phyloP scores from a whole-genome alignment of 768 basidiomycete genomes.

The Suillus weaverae region DNA sequence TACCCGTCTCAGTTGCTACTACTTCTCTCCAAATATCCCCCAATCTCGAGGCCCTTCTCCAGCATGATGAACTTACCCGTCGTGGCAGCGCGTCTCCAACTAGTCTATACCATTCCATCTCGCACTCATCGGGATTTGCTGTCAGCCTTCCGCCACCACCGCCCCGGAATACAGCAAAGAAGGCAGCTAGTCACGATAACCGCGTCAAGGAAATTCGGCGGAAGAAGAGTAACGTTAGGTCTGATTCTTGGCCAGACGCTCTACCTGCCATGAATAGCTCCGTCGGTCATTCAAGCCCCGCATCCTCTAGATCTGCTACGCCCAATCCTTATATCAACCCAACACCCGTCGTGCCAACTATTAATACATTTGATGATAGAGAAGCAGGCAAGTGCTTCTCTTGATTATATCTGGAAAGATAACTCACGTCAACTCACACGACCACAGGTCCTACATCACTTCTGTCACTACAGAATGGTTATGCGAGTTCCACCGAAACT shows the following conservation, averaged over 20 bases:
- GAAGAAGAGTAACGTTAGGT: slow-evolving; percentile 12
- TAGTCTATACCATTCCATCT: slow-evolving; percentile 9
- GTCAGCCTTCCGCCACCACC: slow-evolving; percentile 36
- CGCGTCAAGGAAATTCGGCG: slow-evolving; percentile 22
- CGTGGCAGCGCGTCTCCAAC: slow-evolving; percentile 28
- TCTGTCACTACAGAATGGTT: background rate
- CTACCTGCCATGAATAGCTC: slow-evolving; percentile 12
- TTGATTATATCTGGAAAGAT: background rate
- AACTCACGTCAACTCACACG: slow-evolving; percentile 3
- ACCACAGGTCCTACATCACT: background rate
- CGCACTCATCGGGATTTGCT: slow-evolving; percentile 18
- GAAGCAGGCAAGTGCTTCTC: slow-evolving; percentile 19
- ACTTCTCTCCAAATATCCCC: slow-evolving; percentile 52
- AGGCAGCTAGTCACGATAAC: slow-evolving; percentile 13
- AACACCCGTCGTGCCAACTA: slow-evolving; percentile 24
- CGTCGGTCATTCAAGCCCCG: slow-evolving; percentile 8
- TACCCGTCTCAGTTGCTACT: slow-evolving; percentile 6
- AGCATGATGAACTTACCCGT: slow-evolving; percentile 55
- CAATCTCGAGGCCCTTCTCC: slow-evolving; percentile 57
- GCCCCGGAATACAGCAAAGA: slow-evolving; percentile 27
- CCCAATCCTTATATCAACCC: slow-evolving; percentile 41
- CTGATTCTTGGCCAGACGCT: slow-evolving; percentile 27
- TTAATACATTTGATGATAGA: slow-evolving; percentile 7
- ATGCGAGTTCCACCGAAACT: background rate
- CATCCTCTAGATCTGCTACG: slow-evolving; percentile 22